Evolutionary conservation across 202 grass and related monocot species (phyloP).

Genomic region (Saccharum hybrid): DNA sequence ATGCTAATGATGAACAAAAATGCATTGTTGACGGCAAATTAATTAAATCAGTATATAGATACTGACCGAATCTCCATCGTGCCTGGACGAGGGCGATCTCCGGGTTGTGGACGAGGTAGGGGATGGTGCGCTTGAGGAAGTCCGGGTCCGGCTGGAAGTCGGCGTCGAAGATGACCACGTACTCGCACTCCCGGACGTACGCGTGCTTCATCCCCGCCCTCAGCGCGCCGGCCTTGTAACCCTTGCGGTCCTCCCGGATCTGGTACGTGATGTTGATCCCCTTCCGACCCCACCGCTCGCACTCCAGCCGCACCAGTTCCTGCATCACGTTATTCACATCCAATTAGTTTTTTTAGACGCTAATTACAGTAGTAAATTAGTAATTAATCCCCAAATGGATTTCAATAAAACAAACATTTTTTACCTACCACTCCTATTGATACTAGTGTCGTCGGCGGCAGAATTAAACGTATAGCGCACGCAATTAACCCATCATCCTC

Average conservation of each 20-base stretch:
- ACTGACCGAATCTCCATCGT: slow-evolving; percentile 87
- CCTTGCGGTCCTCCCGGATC: slow-evolving; percentile 78
- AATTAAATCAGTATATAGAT: too few species aligned
- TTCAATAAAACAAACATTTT: not conserved
- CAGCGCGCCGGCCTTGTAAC: slow-evolving; percentile 93
- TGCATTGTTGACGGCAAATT: too few species aligned
- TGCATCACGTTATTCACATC: slow-evolving; percentile 17
- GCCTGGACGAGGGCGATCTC: slow-evolving; percentile 83
- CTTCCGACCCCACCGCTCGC: slow-evolving; percentile 85
- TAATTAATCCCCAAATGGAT: not conserved
- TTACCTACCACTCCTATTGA: too few species aligned
- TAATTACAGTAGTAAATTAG: not conserved
- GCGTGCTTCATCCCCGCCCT: slow-evolving; percentile 86
- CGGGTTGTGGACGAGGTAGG: slow-evolving; percentile 84
- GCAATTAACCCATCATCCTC: not conserved
- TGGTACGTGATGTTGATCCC: slow-evolving; percentile 97
- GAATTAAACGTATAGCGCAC: not conserved
- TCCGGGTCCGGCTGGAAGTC: slow-evolving; percentile 82
- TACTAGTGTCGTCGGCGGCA: not conserved
- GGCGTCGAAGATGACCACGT: slow-evolving; percentile 74
- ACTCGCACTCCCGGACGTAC: slow-evolving; percentile 85
- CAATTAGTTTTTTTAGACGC: too few species aligned
- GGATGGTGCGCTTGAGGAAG: slow-evolving; percentile 83
- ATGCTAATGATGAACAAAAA: too few species aligned
- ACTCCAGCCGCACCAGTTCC: slow-evolving; percentile 82